Conservation (phyloP, 306 rosid species). For the Sesbania bispinosa region DNA sequence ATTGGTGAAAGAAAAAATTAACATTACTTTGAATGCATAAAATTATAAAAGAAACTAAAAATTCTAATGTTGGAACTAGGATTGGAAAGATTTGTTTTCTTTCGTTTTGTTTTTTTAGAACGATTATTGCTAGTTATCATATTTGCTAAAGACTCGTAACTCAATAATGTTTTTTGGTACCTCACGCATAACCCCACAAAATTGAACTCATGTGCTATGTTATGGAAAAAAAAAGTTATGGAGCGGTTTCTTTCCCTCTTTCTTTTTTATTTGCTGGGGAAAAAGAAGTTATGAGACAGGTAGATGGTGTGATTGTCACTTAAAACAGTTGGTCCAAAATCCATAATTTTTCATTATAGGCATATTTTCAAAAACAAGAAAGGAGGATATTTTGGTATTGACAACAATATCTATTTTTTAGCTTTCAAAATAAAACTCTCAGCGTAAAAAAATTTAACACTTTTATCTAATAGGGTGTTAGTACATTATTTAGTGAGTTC, state of each 20-base stretch:
- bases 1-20: neutral
- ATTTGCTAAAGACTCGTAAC: neutral
- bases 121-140: neutral
- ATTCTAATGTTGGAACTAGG: no score
- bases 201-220: slow-evolving; percentile 6
- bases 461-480: no score
- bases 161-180: no score
- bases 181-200: no score
- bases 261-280: neutral
- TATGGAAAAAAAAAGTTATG: neutral
- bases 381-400: no score
- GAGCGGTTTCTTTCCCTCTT: neutral
- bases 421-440: no score
- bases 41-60: no score
- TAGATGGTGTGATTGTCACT: neutral
- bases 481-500: no score
- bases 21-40: neutral
- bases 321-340: neutral
- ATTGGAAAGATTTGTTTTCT: no score
- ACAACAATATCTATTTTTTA: no score
- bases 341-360: slow-evolving; percentile 1
- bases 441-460: no score
- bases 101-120: neutral
- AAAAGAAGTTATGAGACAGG: neutral
- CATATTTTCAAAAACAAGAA: neutral